Base-by-base conservation (phyloP, 2,329 filamentous ascomycete species). In the Alternaria arborescens region DNA sequence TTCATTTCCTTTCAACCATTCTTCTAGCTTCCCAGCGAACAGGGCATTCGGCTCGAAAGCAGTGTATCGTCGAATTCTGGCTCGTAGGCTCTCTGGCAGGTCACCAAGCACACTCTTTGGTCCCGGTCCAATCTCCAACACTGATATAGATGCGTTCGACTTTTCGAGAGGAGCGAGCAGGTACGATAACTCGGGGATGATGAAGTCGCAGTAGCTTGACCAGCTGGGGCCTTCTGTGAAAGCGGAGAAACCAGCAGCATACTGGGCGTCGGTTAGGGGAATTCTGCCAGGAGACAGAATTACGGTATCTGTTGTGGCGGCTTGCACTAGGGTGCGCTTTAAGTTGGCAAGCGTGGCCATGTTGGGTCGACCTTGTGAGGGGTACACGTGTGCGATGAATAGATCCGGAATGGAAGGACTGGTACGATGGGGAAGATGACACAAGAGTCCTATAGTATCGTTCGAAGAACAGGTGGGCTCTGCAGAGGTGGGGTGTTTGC, bases 51-150 rank as follows among this genome's bases (percentile, higher is more conserved):
- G 84, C 70, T 89, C 86, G 58, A 84, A 84, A 20, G 86, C 86
- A 60, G 71, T 69, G 66, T 89, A 89, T 67, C 48, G 82, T 8
- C n/a, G 77, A 58, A 89, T 72, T 47, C 80, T 84, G 5, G 64
- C 67, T 73, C 80, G 82, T 38, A 83, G 50, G 62, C 28, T 30
- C 8, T 32, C 14, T 3, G 86, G 84, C 18, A 89, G 75, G 68
- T 79, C 52, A 56, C 77, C 83, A 48, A 89, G 77, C 7, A 89
- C 67, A 66, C 81, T 88, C 71, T 82, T 79, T 0, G 85, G 82
- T 8, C 87, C 87, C 0, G 88, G 85, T 64, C 86, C 86, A 51
- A 89, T 84, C 66, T 89, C 88, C 6, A 89, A 78, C 16, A 83
- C 81, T 4, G 86, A 88, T 61, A 89, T 73, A 12, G 68, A 47